Percentiles rank a stretch among this genome's conserved stretches.
These are phyloP conservation scores for Vaccinium darrowii DNA, from an alignment of 148 eudicot genomes.

Conservation along the genomic window DNA sequence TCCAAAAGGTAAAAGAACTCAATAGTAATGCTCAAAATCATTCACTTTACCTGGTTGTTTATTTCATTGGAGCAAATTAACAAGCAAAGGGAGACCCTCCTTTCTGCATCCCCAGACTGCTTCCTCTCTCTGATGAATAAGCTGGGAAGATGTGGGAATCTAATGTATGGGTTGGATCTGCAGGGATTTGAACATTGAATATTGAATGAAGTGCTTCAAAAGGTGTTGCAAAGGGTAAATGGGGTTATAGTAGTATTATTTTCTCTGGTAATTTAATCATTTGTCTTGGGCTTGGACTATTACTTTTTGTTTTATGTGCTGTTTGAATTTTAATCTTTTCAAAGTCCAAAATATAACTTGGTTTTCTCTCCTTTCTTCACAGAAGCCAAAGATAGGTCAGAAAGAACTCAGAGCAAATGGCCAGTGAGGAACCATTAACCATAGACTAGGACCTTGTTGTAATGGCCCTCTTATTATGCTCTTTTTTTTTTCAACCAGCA, in stretches of 20 bases:
- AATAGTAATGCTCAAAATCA: slow-evolving; percentile 4
- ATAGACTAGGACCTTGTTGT: slow-evolving; percentile 26
- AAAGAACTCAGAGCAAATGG: not conserved
- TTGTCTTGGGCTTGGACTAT: slow-evolving; percentile 24
- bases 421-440: slow-evolving; percentile 29
- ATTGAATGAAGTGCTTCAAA: slow-evolving; percentile 23
- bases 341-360: slow-evolving; percentile 1
- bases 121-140: slow-evolving; percentile 19
- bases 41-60: slow-evolving; percentile 28
- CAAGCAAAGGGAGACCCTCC: slow-evolving; percentile 18
- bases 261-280: slow-evolving; percentile 18
- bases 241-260: slow-evolving; percentile 26
- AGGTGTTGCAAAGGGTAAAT: slow-evolving; percentile 32
- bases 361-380: slow-evolving; percentile 20
- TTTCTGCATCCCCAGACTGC: not conserved
- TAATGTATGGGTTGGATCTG: slow-evolving; percentile 48
- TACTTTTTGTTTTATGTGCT: slow-evolving; percentile 44
- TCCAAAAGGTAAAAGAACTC: slow-evolving; percentile 10
- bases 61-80: slow-evolving; percentile 1
- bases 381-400: slow-evolving; percentile 39
- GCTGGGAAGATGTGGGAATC: slow-evolving; percentile 40
- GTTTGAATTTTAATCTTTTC: slow-evolving; percentile 7
- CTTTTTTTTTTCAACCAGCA: not conserved
- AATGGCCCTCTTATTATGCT: slow-evolving; percentile 5
- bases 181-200: slow-evolving; percentile 35